These are phyloP conservation scores for Carex parvula DNA, from an alignment of 176 grass and related monocot genomes.

Conservation along the genomic window DNA sequence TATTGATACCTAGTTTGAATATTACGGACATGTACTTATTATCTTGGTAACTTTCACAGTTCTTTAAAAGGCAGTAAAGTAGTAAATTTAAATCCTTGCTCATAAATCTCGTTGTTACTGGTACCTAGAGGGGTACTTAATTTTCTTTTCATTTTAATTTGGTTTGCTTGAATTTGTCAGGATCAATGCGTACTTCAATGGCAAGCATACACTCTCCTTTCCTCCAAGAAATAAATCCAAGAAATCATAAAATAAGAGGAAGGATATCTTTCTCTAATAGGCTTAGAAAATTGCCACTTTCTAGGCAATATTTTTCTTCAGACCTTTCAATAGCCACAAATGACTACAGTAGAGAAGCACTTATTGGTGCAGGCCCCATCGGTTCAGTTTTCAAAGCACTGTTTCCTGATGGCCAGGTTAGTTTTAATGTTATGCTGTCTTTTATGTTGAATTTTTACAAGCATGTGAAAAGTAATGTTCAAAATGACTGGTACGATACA, in stretches of 20 bases:
- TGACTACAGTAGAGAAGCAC: constrained; percentile 69
- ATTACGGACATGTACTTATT: neutral
- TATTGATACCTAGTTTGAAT: neutral
- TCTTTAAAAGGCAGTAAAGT: neutral
- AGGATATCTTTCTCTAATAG: constrained; percentile 59
- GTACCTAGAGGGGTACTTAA: constrained; percentile 26
- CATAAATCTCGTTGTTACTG: constrained; percentile 22
- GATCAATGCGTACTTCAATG: constrained; percentile 24
- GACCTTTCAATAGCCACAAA: constrained; percentile 69
- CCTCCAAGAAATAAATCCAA: constrained; percentile 42
- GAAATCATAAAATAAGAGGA: constrained; percentile 48
- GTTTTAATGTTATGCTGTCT: constrained; percentile 16
- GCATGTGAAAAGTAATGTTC: constrained; percentile 4
- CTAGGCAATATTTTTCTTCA: constrained; percentile 57
- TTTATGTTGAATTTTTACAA: neutral
- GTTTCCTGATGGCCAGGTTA: constrained; percentile 87
- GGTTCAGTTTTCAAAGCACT: constrained; percentile 89
- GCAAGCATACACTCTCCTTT: constrained; percentile 27
- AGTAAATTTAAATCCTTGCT: constrained; percentile 8
- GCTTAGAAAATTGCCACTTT: constrained; percentile 59
- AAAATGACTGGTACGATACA: neutral
- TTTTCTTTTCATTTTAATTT: constrained; percentile 16
- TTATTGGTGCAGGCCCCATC: constrained; percentile 78
- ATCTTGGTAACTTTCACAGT: neutral
- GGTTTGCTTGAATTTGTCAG: constrained; percentile 21